Evolutionary conservation across 2,329 filamentous ascomycete species (phyloP).

Genomic region (Coniochaeta ligniaria): DNA sequence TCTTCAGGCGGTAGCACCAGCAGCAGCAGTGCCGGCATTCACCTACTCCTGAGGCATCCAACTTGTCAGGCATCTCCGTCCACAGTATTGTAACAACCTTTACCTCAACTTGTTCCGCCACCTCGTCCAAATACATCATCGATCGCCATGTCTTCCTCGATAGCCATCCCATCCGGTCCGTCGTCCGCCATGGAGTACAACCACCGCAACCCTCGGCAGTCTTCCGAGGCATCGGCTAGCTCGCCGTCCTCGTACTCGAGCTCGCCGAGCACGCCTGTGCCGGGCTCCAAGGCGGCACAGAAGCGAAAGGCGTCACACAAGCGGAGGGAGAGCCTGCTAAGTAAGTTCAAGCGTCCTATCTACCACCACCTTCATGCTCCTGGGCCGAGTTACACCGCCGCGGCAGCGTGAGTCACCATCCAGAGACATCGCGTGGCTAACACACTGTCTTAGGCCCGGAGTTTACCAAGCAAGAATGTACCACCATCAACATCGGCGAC

Average conservation of each 20-base stretch:
- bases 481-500: conserved; percentile 72
- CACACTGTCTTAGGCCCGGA: conserved; percentile 50
- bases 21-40: not conserved
- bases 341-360: conserved; percentile 30
- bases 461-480: conserved; percentile 67
- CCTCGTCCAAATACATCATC: too few species aligned
- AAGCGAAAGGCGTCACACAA: conserved; percentile 39
- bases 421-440: not conserved
- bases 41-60: not conserved
- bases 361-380: conserved; percentile 6
- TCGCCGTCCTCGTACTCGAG: conserved; percentile 51
- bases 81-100: not conserved
- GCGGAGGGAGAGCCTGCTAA: conserved; percentile 55
- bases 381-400: not conserved
- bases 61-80: not conserved
- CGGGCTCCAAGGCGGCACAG: conserved; percentile 23
- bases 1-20: not conserved
- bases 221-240: conserved; percentile 36
- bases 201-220: conserved; percentile 19
- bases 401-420: not conserved
- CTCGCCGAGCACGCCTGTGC: conserved; percentile 39
- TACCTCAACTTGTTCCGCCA: conserved; percentile 2
- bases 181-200: conserved; percentile 9
- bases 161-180: conserved; percentile 52
- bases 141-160: conserved; percentile 43